Base-by-base conservation (phyloP, 1,284 basidiomycete genomes). In the Trametes hirsuta region DNA sequence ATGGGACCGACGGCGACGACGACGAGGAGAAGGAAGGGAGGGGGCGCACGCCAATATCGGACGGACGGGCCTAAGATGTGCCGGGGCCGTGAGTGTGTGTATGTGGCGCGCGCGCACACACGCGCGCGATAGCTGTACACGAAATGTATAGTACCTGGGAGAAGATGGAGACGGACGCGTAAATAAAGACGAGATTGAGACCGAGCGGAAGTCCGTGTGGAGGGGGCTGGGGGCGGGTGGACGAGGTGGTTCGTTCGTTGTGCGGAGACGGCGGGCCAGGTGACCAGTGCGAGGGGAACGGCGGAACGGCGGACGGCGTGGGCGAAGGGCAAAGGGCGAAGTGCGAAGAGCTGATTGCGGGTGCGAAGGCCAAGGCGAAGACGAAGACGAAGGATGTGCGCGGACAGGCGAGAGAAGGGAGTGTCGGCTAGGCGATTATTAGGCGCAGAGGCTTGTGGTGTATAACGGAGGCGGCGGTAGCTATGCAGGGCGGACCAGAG, bases 61-160 rank as follows among this genome's bases (percentile, higher is more conserved):
- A 30, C 30, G 30, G 30, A 30, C 30, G 30, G 30, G 30, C 30
- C 30, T 30, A 30, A 22, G 36, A 42, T 10, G 44, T 24, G 21
- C 34, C 3, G 18, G 18, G 8, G 30, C 30, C 30, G 51, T 47
- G 40, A 39, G 30, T 35, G 53, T 39, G 25, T 41, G 39, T 48
- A 18, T 34, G 50, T 18, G 18, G 18, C 18, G 18, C 18, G 18
- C 18, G 18, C 18, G 18, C 18, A 18, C 18, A 18, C 18, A 18
- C 18, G 47, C 35, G 52, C 34, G 46, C 46, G 53, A 59, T 56
- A 59, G 58, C 55, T 60, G 63, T 63, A 65, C 64, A 61, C 44
- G 53, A 47, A 53, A 48, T 59, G 64, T 63, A 63, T 56, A 40
- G 59, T 65, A 65, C 36, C 30, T 56, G 40, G 53, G 40, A 21